These are phyloP conservation scores for Lactarius pseudohatsudake DNA, from an alignment of 768 basidiomycete species.

Conservation along the genomic window DNA sequence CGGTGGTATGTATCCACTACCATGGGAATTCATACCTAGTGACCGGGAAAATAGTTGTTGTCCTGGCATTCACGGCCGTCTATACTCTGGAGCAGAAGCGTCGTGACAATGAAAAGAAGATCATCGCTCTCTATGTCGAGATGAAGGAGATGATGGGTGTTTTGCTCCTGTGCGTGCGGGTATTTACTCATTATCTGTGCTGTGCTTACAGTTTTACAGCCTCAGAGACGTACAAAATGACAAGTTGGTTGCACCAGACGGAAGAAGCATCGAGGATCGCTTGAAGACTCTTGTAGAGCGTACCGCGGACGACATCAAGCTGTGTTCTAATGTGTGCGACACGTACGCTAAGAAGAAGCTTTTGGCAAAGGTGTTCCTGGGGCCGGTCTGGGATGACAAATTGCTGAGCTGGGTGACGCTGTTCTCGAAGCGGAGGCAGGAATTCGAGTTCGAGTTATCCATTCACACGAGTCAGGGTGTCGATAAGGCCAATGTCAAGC, in stretches of 20 bases:
- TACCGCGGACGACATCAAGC: constrained; percentile 36
- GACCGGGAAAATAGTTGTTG: constrained; percentile 38
- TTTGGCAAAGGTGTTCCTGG: constrained; percentile 35
- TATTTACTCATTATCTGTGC: neutral
- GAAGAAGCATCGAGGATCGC: constrained; percentile 37
- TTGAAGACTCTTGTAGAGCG: constrained; percentile 35
- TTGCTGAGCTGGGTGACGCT: constrained; percentile 31
- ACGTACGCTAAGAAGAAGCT: constrained; percentile 36
- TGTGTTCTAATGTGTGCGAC: constrained; percentile 38
- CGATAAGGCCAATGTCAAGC: constrained; percentile 18
- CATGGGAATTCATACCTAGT: neutral
- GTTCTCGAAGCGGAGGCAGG: constrained; percentile 32
- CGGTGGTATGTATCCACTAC: constrained; percentile 26
- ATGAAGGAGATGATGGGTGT: constrained; percentile 51
- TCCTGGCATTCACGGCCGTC: constrained; percentile 50
- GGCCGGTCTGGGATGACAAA: constrained; percentile 35
- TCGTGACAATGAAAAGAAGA: constrained; percentile 52
- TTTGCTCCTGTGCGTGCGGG: constrained; percentile 13
- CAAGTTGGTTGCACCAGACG: constrained; percentile 31
- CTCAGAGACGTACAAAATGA: constrained; percentile 37
- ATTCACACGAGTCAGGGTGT: constrained; percentile 33
- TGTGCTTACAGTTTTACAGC: constrained; percentile 26
- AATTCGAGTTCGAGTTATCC: constrained; percentile 35
- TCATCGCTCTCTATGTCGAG: constrained; percentile 45
- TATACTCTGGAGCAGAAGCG: constrained; percentile 49